Percentiles rank a stretch among this genome's conserved stretches.
These are phyloP conservation scores for Hysterium pulicare DNA, from an alignment of 2,329 filamentous ascomycete species.

Conservation along the genomic window DNA sequence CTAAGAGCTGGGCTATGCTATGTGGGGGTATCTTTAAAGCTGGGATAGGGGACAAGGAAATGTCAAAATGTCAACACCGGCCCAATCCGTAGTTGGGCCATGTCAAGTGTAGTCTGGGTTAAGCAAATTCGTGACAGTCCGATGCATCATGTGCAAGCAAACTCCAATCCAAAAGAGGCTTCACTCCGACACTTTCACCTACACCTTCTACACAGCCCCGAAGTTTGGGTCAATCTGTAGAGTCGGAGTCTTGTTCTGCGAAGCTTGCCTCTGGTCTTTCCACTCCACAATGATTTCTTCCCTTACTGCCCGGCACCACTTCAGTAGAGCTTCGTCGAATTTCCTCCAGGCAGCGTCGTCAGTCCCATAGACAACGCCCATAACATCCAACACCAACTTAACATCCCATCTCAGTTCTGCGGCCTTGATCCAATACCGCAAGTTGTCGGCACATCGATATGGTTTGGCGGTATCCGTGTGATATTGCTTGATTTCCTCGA, in stretches of 20 bases:
- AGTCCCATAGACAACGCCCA: conserved; percentile 77
- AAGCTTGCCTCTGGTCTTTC: conserved; percentile 40
- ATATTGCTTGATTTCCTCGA: conserved; percentile 83
- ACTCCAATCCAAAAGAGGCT: not conserved
- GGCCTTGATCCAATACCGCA: conserved; percentile 94
- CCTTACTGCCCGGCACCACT: conserved; percentile 79
- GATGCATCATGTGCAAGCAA: not conserved
- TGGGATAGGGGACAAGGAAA: not conserved
- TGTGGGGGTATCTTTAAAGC: conserved; percentile 5
- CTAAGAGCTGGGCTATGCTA: too few species aligned
- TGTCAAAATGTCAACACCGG: not conserved
- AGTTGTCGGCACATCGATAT: conserved; percentile 88
- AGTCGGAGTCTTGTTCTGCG: conserved; percentile 33
- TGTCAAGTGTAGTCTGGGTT: too few species aligned
- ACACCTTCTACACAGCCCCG: conserved; percentile 14
- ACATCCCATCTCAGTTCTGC: conserved; percentile 93
- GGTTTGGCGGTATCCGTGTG: conserved; percentile 94
- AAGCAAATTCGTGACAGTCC: not conserved
- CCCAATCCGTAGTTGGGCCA: too few species aligned
- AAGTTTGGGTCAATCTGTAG: conserved; percentile 36
- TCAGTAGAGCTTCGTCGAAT: conserved; percentile 78
- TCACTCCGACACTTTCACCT: not conserved
- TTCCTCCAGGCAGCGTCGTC: conserved; percentile 68
- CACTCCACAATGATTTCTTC: conserved; percentile 79
- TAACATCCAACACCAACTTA: conserved; percentile 74